These are phyloP conservation scores for Corymbia maculata DNA, from an alignment of 345 rosid species.

Conservation along the genomic window DNA sequence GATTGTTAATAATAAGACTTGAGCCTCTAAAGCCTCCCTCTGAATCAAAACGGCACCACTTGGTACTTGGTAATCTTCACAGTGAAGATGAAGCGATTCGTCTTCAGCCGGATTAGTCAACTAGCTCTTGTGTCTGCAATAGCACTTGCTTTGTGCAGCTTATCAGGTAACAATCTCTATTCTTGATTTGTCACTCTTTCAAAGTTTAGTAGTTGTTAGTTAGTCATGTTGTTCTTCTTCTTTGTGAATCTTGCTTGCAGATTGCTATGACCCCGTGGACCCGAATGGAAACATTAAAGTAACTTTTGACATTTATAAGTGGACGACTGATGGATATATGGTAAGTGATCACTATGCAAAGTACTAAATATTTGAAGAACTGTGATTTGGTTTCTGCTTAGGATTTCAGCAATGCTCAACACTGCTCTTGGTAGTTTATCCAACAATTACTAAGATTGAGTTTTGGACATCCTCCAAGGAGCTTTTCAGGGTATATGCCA, in stretches of 20 bases:
- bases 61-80: neutral
- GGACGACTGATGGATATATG: slow-evolving; percentile 35
- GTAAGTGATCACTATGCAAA: slow-evolving; percentile 14
- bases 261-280: slow-evolving; percentile 57
- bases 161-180: slow-evolving; percentile 21
- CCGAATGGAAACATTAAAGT: slow-evolving; percentile 46
- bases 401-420: neutral
- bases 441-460: neutral
- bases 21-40: neutral
- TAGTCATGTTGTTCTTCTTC: neutral
- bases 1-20: neutral
- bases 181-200: neutral
- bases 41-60: neutral
- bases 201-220: neutral
- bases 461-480: neutral
- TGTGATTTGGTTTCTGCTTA: neutral
- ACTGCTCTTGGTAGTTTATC: neutral
- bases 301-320: slow-evolving; percentile 29
- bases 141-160: slow-evolving; percentile 8
- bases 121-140: neutral
- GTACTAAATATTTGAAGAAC: neutral
- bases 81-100: neutral
- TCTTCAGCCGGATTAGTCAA: neutral
- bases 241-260: slow-evolving; percentile 20
- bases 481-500: neutral